Evolutionary conservation across 208 protist genomes (phyloP).

Genomic region (Strigomonas culicis): DNA sequence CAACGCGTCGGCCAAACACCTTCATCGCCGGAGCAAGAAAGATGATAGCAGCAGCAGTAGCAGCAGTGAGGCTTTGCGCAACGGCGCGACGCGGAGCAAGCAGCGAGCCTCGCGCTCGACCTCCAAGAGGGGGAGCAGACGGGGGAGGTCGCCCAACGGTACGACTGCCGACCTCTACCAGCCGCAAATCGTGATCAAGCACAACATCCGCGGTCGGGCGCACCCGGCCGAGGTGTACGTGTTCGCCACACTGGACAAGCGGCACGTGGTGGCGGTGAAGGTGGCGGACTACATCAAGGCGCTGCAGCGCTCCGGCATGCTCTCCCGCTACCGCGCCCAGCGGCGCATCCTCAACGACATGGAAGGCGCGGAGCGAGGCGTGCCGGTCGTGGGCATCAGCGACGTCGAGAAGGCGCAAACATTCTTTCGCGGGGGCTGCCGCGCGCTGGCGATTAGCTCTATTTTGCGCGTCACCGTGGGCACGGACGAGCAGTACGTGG

Average conservation of each 20-base stretch:
- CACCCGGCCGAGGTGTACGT: slow-evolving; percentile 29
- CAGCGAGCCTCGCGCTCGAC: no score
- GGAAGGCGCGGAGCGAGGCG: neutral
- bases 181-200: slow-evolving; percentile 46
- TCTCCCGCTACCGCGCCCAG: slow-evolving; percentile 9
- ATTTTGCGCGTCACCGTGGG: slow-evolving; percentile 46
- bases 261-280: slow-evolving; percentile 41
- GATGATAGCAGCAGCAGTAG: neutral
- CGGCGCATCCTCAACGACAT: slow-evolving; percentile 1
- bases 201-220: slow-evolving; percentile 14
- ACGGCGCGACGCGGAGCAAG: neutral
- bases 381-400: slow-evolving; percentile 20
- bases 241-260: slow-evolving; percentile 47
- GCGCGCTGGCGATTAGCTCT: slow-evolving; percentile 14
- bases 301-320: slow-evolving; percentile 11
- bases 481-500: slow-evolving; percentile 30
- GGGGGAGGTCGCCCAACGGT: no score
- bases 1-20: neutral
- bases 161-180: slow-evolving; percentile 1
- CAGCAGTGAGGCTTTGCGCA: neutral
- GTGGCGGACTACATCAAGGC: slow-evolving; percentile 23
- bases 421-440: slow-evolving; percentile 37
- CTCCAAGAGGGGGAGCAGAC: no score
- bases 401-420: slow-evolving; percentile 22
- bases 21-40: neutral